Conservation (phyloP, 176 grass and related monocot species). For the Carex littledalei region DNA sequence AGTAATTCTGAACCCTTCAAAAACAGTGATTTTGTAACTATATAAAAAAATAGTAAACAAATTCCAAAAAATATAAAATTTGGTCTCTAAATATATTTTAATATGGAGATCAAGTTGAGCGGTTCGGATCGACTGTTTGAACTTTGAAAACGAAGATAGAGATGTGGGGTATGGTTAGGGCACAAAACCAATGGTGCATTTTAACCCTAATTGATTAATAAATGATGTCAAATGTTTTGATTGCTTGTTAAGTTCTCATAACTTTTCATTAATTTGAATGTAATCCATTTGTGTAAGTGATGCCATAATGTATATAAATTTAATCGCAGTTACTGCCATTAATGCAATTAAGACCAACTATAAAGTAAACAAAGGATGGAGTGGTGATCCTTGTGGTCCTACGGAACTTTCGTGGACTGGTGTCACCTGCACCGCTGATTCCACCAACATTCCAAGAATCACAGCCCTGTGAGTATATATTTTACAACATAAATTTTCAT, state of each 20-base stretch:
- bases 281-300: background rate
- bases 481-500: background rate
- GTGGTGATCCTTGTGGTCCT: conserved; percentile 37
- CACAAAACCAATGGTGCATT: too few species aligned
- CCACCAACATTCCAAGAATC: conserved; percentile 18
- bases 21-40: too few species aligned
- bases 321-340: conserved; percentile 12
- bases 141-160: too few species aligned
- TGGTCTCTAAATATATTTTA: too few species aligned
- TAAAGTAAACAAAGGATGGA: conserved; percentile 26
- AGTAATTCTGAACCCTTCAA: accelerated
- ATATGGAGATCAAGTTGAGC: too few species aligned
- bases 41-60: too few species aligned
- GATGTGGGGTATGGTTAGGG: too few species aligned
- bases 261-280: background rate
- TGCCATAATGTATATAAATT: background rate
- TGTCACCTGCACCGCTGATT: conserved; percentile 12
- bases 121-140: too few species aligned
- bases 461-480: conserved; percentile 27
- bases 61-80: too few species aligned
- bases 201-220: background rate
- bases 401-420: conserved; percentile 10
- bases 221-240: background rate
- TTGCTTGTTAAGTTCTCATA: background rate
- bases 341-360: conserved; percentile 29